A percentile compares a stretch with the other conserved stretches of the same genome.
Evolutionary conservation across 129 eudicot genomes (phyloP).

Genomic region (Silybum marianum): DNA sequence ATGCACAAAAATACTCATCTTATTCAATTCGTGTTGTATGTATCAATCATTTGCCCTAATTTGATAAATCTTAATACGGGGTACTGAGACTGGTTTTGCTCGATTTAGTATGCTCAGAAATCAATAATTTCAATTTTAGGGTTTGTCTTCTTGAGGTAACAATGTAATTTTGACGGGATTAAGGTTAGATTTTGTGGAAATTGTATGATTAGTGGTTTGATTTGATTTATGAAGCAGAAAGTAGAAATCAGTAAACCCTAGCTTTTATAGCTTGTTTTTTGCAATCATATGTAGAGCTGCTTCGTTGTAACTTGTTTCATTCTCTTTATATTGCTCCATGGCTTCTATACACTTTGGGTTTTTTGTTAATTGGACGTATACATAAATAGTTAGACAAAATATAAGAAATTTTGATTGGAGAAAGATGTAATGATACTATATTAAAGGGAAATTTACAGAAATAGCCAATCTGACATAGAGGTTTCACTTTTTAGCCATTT

Average conservation of each 20-base stretch:
- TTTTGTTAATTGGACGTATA: neutral
- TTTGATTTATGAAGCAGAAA: slow-evolving; percentile 5
- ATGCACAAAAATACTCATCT: neutral
- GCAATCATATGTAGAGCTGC: slow-evolving; percentile 15
- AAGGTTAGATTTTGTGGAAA: neutral
- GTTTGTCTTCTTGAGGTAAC: slow-evolving; percentile 6
- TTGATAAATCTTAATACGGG: neutral
- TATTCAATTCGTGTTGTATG: neutral
- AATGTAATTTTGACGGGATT: slow-evolving; percentile 8
- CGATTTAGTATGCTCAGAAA: neutral
- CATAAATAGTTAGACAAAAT: neutral
- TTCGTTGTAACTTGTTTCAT: slow-evolving; percentile 14
- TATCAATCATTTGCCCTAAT: slow-evolving; percentile 10
- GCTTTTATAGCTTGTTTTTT: slow-evolving; percentile 15
- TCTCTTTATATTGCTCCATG: slow-evolving; percentile 10
- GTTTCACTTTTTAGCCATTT: too few relatives aligned
- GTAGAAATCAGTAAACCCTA: neutral
- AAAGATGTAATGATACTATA: neutral
- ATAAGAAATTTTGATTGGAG: neutral
- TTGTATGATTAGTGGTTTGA: neutral
- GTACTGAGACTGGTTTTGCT: neutral
- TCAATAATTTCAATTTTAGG: slow-evolving; percentile 16
- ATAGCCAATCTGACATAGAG: too few relatives aligned
- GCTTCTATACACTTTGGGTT: neutral
- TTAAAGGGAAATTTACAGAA: neutral